These are phyloP conservation scores for Hypocrella siamensis DNA, from an alignment of 2,329 filamentous ascomycete genomes.

Conservation along the genomic window DNA sequence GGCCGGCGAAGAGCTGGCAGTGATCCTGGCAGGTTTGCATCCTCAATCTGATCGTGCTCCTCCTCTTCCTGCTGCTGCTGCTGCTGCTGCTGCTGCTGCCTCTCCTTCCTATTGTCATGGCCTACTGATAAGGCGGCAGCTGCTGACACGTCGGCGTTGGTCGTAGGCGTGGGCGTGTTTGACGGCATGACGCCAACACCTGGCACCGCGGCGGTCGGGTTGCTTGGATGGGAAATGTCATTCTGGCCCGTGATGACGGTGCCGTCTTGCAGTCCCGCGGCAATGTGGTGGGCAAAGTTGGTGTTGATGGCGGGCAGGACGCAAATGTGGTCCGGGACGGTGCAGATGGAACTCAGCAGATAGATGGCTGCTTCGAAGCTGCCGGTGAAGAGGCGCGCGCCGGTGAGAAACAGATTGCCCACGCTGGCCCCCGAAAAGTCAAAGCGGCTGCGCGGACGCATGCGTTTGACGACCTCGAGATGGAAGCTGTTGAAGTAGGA, in stretches of 20 bases:
- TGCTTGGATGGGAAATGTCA: slow-evolving; percentile 73
- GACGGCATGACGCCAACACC: slow-evolving; percentile 10
- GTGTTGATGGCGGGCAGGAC: slow-evolving; percentile 87
- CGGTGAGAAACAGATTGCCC: slow-evolving; percentile 68
- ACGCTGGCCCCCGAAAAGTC: slow-evolving; percentile 64
- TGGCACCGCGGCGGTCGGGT: slow-evolving; percentile 33
- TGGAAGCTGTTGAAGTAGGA: slow-evolving; percentile 64
- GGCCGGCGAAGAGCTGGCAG: slow-evolving; percentile 65
- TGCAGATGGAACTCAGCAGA: slow-evolving; percentile 71
- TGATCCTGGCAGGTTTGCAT: slow-evolving; percentile 68
- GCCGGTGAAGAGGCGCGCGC: slow-evolving; percentile 78
- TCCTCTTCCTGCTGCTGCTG: too few relatives aligned
- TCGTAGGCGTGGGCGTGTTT: slow-evolving; percentile 14
- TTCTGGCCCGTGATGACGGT: slow-evolving; percentile 80
- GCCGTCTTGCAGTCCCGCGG: slow-evolving; percentile 62
- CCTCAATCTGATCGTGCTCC: slow-evolving; percentile 53
- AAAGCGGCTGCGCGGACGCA: slow-evolving; percentile 56
- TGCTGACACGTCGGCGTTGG: too few relatives aligned
- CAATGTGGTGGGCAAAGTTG: slow-evolving; percentile 92
- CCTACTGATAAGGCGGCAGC: slow-evolving; percentile 17
- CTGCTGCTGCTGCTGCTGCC: too few relatives aligned
- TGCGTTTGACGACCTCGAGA: slow-evolving; percentile 62
- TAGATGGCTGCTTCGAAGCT: slow-evolving; percentile 90
- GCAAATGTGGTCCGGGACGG: slow-evolving; percentile 58
- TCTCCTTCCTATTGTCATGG: too few relatives aligned